Evolutionary conservation across 192 early-diverging fungal species (phyloP).

Genomic region (Coemansia sp.): DNA sequence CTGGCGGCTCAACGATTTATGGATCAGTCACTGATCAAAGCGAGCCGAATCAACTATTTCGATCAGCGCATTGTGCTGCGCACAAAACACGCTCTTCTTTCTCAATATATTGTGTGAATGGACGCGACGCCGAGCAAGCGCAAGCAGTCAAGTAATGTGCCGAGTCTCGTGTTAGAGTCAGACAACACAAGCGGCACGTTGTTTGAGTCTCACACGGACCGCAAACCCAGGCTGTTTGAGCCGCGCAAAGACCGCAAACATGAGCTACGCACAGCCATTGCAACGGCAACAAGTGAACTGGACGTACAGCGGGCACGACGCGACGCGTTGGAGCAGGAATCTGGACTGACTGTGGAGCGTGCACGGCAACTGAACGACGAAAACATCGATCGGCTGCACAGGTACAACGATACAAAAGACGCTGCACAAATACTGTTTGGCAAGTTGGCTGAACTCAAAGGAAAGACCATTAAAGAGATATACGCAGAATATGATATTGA

Average conservation of each 20-base stretch:
- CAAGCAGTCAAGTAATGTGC: not conserved
- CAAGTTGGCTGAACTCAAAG: constrained; percentile 47
- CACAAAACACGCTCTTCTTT: not conserved
- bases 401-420: constrained; percentile 53
- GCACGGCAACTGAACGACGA: constrained; percentile 31
- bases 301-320: constrained; percentile 13
- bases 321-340: constrained; percentile 11
- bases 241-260: constrained; percentile 15
- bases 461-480: constrained; percentile 47
- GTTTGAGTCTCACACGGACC: no score
- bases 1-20: no score
- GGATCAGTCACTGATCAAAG: no score
- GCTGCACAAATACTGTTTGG: constrained; percentile 49
- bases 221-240: no score
- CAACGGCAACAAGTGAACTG: constrained; percentile 15
- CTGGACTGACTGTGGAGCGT: constrained; percentile 22
- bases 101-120: constrained; percentile 2
- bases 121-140: constrained; percentile 26
- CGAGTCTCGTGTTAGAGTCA: constrained; percentile 8
- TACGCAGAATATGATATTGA: constrained; percentile 36
- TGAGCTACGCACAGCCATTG: constrained; percentile 22
- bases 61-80: not conserved
- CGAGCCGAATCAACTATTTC: no score
- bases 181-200: not conserved
- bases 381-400: constrained; percentile 43